Conservation (phyloP, 2,329 filamentous ascomycete genomes). For the Fusarium sp. region DNA sequence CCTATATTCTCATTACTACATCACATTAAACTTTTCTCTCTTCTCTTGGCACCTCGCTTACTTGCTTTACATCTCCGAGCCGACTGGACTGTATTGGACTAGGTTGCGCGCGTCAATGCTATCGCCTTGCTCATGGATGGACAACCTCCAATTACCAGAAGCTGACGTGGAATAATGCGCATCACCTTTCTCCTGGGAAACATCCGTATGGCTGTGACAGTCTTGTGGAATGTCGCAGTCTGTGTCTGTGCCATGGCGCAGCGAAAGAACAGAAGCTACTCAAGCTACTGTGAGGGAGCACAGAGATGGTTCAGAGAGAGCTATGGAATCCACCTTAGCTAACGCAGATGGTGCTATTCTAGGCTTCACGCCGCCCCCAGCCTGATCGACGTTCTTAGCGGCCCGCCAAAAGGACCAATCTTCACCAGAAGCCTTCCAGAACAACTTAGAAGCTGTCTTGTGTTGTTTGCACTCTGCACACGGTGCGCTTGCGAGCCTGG, state of each 20-base stretch:
- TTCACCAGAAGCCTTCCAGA: slow-evolving; percentile 46
- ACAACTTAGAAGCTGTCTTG: slow-evolving; percentile 32
- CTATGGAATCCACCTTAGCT: background rate
- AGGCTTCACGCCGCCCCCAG: slow-evolving; percentile 19
- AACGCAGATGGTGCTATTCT: slow-evolving; percentile 13
- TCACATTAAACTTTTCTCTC: slow-evolving; percentile 17
- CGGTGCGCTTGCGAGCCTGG: slow-evolving; percentile 4
- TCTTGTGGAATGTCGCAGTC: slow-evolving; percentile 5
- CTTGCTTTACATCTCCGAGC: background rate
- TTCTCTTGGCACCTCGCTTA: slow-evolving; percentile 33
- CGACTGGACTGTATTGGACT: background rate
- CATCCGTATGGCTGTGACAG: slow-evolving; percentile 22
- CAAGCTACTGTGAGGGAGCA: slow-evolving; percentile 6
- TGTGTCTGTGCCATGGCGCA: slow-evolving; percentile 38
- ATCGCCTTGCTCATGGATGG: slow-evolving; percentile 11
- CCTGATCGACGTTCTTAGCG: slow-evolving; percentile 19
- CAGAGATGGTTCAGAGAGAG: slow-evolving; percentile 10
- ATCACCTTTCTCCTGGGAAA: slow-evolving; percentile 19
- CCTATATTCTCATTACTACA: background rate
- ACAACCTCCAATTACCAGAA: background rate
- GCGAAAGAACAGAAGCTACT: slow-evolving; percentile 5
- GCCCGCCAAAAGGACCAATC: slow-evolving; percentile 22
- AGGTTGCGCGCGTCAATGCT: slow-evolving; percentile 9
- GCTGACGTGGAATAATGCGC: slow-evolving; percentile 25
- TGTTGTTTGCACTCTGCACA: slow-evolving; percentile 25